phyloP scores from a whole-genome alignment of 2,329 filamentous ascomycete genomes.

The Cladophialophora carrionii region DNA sequence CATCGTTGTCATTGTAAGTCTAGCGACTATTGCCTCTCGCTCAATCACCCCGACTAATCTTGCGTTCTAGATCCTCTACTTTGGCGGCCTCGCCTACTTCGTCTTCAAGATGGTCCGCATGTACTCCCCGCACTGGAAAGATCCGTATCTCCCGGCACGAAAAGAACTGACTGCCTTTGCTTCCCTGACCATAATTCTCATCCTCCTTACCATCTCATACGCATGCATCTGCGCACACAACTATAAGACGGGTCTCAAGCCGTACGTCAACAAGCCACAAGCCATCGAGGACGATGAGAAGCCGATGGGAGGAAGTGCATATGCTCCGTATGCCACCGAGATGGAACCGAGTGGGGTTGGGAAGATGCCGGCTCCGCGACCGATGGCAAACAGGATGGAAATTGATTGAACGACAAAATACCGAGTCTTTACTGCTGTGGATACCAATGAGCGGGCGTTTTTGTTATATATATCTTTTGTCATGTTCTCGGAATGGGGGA shows the following conservation, averaged over 20 bases:
- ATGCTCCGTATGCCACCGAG: constrained; percentile 34
- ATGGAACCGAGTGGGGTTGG: constrained; percentile 25
- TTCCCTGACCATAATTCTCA: constrained; percentile 84
- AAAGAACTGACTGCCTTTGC: constrained; percentile 91
- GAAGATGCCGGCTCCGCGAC: constrained; percentile 24
- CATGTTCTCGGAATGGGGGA: neutral
- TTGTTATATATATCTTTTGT: neutral
- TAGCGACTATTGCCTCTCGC: neutral
- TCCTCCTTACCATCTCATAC: constrained; percentile 85
- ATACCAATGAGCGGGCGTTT: constrained; percentile 6
- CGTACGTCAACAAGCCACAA: constrained; percentile 62
- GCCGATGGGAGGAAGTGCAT: constrained; percentile 31
- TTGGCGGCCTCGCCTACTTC: constrained; percentile 90
- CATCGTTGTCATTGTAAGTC: constrained; percentile 68
- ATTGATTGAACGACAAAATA: constrained; percentile 30
- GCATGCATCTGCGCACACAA: constrained; percentile 86
- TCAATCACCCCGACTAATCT: constrained; percentile 7
- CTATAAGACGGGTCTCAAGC: constrained; percentile 87
- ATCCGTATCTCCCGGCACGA: constrained; percentile 74
- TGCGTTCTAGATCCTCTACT: constrained; percentile 67
- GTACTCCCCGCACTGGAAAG: constrained; percentile 67
- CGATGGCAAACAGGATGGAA: constrained; percentile 32
- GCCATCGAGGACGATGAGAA: constrained; percentile 33
- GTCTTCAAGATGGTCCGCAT: constrained; percentile 97
- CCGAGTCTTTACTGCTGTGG: constrained; percentile 3